Evolutionary conservation across 768 basidiomycete species (phyloP), one percentile per base, ranked within the genome.

Genomic region (Tulasnella sp.): DNA sequence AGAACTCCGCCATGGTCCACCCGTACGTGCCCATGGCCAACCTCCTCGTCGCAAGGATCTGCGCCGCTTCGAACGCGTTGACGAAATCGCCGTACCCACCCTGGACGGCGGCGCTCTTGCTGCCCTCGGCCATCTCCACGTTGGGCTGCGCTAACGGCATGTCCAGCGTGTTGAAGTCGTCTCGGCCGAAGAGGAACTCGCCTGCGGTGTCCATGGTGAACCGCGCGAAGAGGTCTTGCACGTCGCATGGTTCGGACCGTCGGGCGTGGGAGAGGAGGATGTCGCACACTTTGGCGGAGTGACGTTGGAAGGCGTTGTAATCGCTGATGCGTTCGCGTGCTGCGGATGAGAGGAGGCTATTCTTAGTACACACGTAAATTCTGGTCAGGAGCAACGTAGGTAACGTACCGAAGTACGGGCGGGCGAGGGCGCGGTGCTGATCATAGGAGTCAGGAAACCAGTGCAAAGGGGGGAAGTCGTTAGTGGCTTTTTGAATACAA

Each of bases 371-470:
- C 80, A 79, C 5, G 35, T n/a, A 35, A 35, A 7, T 29, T 35
- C 67, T 23, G 20, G 39, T 4, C 3, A 61, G 67, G 23, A 35
- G 46, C 32, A 16, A 9, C 16, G n/a, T 9, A 44, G 39, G 48
- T 40, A 42, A 79, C 71, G n/a, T 37, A 80, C 79, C 78, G 57
- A 84, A 84, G 81, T 83, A 84, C 5, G 83, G 83, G 44, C 83
- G 79, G n/a, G 81, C 81, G 2, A 82, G 48, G 15, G 79, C 70
- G 13, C 83, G 82, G 61, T 84, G 84, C 82, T 83, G 70, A 44
- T 35, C 35, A 35, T 35, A 73, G 10, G 57, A 11, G n/a, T n/a
- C n/a, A n/a, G 13, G 16, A 44, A 75, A 37, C 18, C 51, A 32
- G 48, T 16, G 39, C 13, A 69, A 11, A 39, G 16, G 32, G 23